These are phyloP conservation scores for Plasmodium knowlesi DNA, from an alignment of 169 alveolate genomes.

Conservation along the genomic window DNA sequence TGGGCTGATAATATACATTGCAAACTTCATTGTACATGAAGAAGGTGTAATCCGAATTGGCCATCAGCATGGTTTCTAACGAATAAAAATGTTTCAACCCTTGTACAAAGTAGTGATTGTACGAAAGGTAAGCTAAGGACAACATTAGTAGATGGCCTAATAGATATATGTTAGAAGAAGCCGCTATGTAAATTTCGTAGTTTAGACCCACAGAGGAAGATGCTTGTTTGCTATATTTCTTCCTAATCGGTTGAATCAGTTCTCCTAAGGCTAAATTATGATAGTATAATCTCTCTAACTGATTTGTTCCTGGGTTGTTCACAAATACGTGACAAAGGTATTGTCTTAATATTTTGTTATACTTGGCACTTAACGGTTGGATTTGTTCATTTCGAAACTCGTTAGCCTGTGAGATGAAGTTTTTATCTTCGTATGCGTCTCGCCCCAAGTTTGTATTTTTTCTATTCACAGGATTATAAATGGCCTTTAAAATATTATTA, in stretches of 20 bases:
- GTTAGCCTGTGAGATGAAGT: conserved; percentile 2
- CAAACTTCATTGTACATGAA: conserved; percentile 73
- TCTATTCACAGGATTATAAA: conserved; percentile 18
- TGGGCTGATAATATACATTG: conserved; percentile 41
- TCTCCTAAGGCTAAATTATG: conserved; percentile 57
- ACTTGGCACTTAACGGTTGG: conserved; percentile 17
- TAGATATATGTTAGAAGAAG: conserved; percentile 42
- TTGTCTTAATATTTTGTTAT: conserved; percentile 31
- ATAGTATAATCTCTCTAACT: conserved; percentile 43
- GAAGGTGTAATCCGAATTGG: conserved; percentile 50
- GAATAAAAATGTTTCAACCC: conserved; percentile 64
- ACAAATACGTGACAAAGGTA: conserved; percentile 61
- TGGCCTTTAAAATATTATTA: conserved; percentile 11
- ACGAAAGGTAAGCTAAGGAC: conserved; percentile 69
- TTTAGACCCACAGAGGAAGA: conserved; percentile 19
- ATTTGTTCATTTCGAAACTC: conserved; percentile 7
- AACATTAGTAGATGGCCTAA: conserved; percentile 51
- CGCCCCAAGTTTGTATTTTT: not conserved
- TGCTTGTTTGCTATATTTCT: conserved; percentile 7
- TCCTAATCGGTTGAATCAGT: conserved; percentile 50
- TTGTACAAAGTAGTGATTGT: conserved; percentile 11
- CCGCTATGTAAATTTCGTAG: conserved; percentile 38
- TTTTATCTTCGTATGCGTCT: conserved; percentile 13
- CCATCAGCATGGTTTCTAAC: conserved; percentile 34
- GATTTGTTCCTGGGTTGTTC: conserved; percentile 38